Evolutionary conservation across 331 rosid species (phyloP), one percentile per base, ranked within the genome.

Genomic region (Malus hybrid): DNA sequence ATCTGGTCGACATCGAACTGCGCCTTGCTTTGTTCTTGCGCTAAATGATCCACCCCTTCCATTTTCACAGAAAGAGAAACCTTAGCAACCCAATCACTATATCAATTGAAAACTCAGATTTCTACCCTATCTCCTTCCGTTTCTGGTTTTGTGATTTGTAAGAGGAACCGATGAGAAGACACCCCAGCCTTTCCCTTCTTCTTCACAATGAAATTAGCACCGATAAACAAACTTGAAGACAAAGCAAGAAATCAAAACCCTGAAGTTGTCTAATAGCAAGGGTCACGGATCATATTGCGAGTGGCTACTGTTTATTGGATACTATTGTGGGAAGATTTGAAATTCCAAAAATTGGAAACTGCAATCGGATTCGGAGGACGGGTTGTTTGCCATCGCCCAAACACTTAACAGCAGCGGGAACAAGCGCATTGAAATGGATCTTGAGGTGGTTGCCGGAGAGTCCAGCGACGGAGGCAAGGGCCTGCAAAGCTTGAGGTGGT

Each of bases 331-430:
- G 24, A 24, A 24, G 24, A 24, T 24, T 24, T 24, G 24, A 24
- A 24, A 24, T 24, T 24, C 24, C 24, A 24, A 24, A 24, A 24
- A 24, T 24, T 24, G 24, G 24, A 24, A 24, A 24, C 24, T 24
- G 24, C 24, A 24, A 24, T 24, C 24, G 24, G 24, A 24, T 24
- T 24, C 24, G 24, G 24, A 24, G 93, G 3, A 95, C 99, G 0
- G 99, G 97, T 81, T 95, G 99, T 22, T 95, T 95, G 13, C 88
- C 87, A 69, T 95, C 99, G 24, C 99, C 99, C 27, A 95, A 83
- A 11, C 99, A 97, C 75, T 95, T 93, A 46, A 95, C 99, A 13
- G 84, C 91, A 50, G 99, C 96, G 10, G 99, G 99, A 34, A 95
- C 96, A 33, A 95, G 99, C 2, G 91, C 99, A 78, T 95, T 95